Base-by-base conservation (phyloP, 208 protist genomes). In the Wallacemonas collosoma region DNA sequence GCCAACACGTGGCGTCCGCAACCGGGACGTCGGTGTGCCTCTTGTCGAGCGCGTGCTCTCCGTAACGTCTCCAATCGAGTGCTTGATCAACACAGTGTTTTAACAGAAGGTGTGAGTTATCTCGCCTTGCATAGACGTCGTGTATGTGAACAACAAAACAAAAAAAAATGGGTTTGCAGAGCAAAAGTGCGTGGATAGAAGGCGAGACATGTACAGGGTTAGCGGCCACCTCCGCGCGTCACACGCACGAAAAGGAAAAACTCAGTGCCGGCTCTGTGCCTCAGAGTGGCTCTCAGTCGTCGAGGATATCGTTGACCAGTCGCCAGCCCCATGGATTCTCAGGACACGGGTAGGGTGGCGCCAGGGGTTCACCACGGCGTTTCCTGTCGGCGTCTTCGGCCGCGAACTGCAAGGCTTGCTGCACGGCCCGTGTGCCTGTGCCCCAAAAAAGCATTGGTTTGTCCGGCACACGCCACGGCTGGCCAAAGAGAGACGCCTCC, bases 271-370 rank as follows among this genome's bases (percentile, higher is more conserved):
- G 26, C 26, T 26, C 26, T 26, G 26, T 26, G 26, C 26, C 26
- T 26, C 26, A 26, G 26, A 26, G 26, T 26, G 26, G 0, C 0
- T 50, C 12, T 73, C 71, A 84, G 43, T 91, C 86, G 62, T 95
- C 90, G 8, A 95, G 75, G 12, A 93, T 79, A 47, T 95, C 90
- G 56, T 91, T 85, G 44, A 81, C 87, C 12, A 95, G 75, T 8
- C 87, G 76, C 90, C 90, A 95, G 11, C 90, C 90, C 90, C 90
- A 95, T 35, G 90, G 90, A 63, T 95, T 95, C 77, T 91, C 90
- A 2, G 90, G 72, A 47, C 90, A 95, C 9, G 90, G 90, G 57
- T 95, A 95, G 17, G 90, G 90, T 60, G 90, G 90, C 7, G 78
- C 81, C 14, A 95, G 81, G 11, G 79, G 78, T 73, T 82, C 79